Percentiles rank a stretch among this genome's conserved stretches.
phyloP scores from a whole-genome alignment of 2,329 filamentous ascomycete genomes.

The Corinectria fuckeliana region DNA sequence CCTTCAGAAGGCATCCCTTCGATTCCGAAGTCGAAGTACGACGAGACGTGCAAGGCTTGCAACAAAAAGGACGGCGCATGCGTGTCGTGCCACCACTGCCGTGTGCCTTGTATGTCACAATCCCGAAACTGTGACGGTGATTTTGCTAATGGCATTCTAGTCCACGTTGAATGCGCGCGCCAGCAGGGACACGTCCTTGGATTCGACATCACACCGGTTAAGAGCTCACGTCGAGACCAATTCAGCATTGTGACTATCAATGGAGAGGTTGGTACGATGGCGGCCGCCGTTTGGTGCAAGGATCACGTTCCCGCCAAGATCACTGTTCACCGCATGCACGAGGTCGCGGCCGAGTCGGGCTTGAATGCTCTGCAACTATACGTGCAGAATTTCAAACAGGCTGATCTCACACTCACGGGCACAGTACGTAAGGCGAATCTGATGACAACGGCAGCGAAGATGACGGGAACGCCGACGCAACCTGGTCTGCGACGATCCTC shows the following conservation, averaged over 20 bases:
- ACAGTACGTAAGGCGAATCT: constrained; percentile 92
- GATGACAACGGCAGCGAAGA: constrained; percentile 68
- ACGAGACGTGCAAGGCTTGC: constrained; percentile 84
- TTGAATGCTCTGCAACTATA: constrained; percentile 85
- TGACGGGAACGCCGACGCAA: constrained; percentile 44
- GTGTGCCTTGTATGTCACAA: constrained; percentile 52
- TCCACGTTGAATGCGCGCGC: constrained; percentile 91
- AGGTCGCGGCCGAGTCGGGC: constrained; percentile 73
- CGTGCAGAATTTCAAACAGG: constrained; percentile 90
- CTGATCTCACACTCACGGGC: constrained; percentile 86
- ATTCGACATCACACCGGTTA: constrained; percentile 89
- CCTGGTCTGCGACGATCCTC: constrained; percentile 61
- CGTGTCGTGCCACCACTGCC: constrained; percentile 80
- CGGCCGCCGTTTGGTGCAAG: constrained; percentile 90
- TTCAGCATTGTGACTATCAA: constrained; percentile 81
- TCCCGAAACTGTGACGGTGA: not conserved
- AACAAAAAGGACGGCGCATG: constrained; percentile 79
- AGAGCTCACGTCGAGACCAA: constrained; percentile 84
- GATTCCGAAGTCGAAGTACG: constrained; percentile 75
- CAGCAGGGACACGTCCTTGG: constrained; percentile 83
- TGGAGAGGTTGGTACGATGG: constrained; percentile 81
- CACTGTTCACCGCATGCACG: constrained; percentile 78
- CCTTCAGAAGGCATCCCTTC: constrained; percentile 89
- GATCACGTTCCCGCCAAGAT: constrained; percentile 79
- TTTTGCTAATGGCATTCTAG: constrained; percentile 47